Conservation (phyloP, 768 basidiomycete genomes). For the Lactifluus hygrophoroides region DNA sequence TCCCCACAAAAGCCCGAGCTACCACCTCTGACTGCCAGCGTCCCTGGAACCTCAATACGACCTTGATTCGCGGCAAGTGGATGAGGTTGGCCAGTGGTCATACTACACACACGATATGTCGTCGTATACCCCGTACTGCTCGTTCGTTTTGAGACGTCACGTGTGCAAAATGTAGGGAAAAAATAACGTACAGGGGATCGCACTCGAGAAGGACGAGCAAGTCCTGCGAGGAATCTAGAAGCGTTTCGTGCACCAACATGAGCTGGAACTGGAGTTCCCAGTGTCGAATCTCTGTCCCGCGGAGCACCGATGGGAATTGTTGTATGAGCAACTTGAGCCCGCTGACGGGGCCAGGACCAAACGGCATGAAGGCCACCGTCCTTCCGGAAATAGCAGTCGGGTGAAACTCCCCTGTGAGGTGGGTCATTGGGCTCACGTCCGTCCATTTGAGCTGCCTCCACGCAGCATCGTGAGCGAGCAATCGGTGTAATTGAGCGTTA, state of each 20-base stretch:
- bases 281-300: not conserved
- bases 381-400: not conserved
- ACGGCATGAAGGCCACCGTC: not conserved
- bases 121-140: not conserved
- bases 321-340: not conserved
- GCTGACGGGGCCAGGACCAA: not conserved
- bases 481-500: not conserved
- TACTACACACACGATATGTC: not conserved
- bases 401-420: not conserved
- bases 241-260: not conserved
- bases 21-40: not conserved
- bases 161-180: not conserved
- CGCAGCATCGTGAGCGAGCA: not conserved
- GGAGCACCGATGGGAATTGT: not conserved
- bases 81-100: not conserved
- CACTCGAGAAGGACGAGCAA: not conserved
- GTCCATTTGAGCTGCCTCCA: not conserved
- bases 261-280: constrained; percentile 4
- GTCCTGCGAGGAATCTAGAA: not conserved
- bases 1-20: not conserved
- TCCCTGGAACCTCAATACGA: not conserved
- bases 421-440: not conserved
- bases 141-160: not conserved
- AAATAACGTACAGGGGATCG: not conserved
- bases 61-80: not conserved